A percentile compares a stretch with the other conserved stretches of the same genome.
phyloP scores from a whole-genome alignment of 306 rosid genomes.

The Myrica gale region DNA sequence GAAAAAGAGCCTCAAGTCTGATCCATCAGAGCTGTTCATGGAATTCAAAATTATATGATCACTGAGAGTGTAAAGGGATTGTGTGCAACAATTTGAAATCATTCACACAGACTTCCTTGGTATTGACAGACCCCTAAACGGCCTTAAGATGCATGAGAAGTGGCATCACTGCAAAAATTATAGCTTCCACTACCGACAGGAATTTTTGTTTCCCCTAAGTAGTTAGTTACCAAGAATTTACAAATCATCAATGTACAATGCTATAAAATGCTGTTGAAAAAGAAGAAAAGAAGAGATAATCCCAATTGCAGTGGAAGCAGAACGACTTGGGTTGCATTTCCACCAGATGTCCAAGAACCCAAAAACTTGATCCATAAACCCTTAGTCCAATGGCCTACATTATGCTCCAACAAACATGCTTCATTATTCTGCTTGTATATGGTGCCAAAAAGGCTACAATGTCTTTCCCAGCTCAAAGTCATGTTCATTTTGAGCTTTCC shows the following conservation, averaged over 20 bases:
- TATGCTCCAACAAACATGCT: neutral
- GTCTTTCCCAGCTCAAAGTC: neutral
- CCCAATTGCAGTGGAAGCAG: neutral
- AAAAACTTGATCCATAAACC: neutral
- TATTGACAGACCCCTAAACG: no score
- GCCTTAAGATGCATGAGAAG: neutral
- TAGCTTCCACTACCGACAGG: neutral
- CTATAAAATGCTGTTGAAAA: neutral
- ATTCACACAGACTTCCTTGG: neutral
- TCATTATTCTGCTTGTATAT: neutral
- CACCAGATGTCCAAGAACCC: neutral
- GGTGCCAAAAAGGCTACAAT: neutral
- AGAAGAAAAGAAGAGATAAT: neutral
- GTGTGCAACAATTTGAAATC: neutral
- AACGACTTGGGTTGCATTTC: neutral
- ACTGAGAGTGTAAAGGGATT: neutral
- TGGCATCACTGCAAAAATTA: neutral
- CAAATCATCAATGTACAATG: neutral
- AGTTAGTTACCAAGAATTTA: neutral
- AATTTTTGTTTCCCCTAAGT: neutral
- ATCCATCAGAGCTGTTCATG: no score
- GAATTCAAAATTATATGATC: no score
- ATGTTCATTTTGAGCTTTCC: neutral
- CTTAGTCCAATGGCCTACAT: neutral
- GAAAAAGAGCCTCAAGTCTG: no score